These are phyloP conservation scores for Cymbomonas tetramitiformis DNA, from an alignment of 139 green algal genomes.

Conservation along the genomic window DNA sequence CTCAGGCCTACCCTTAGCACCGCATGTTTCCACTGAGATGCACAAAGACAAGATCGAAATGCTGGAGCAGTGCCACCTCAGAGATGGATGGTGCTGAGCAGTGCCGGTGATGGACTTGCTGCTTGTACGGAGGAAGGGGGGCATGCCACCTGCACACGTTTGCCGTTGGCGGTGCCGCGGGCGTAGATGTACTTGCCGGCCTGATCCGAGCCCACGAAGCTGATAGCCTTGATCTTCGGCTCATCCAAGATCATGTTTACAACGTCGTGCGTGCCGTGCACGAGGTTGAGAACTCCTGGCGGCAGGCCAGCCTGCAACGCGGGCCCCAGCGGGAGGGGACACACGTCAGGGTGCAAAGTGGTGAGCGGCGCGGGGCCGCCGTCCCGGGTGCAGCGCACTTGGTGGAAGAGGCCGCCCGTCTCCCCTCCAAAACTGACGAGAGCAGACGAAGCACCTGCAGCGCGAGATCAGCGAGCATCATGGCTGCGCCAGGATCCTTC, in stretches of 20 bases:
- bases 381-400: too few relatives aligned
- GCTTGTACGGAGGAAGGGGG: background rate
- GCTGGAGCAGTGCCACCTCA: background rate
- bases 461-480: conserved; percentile 34
- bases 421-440: too few relatives aligned
- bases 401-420: too few relatives aligned
- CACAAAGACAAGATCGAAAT: conserved; percentile 3
- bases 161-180: conserved; percentile 52
- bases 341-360: too few relatives aligned
- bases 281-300: conserved; percentile 40
- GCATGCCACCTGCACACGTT: conserved; percentile 82
- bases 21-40: background rate
- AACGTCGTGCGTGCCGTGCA: conserved; percentile 70
- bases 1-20: background rate
- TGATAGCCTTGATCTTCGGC: conserved; percentile 73
- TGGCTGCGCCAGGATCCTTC: conserved; percentile 32
- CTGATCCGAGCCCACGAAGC: conserved; percentile 78
- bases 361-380: too few relatives aligned
- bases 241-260: conserved; percentile 85
- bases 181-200: conserved; percentile 74
- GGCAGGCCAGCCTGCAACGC: conserved; percentile 36
- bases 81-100: background rate
- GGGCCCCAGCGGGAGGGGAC: too few relatives aligned
- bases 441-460: too few relatives aligned
- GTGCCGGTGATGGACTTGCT: too few relatives aligned